Evolutionary conservation across 495 filamentous ascomycete species (phyloP).

Genomic region (Xylaria cubensis): DNA sequence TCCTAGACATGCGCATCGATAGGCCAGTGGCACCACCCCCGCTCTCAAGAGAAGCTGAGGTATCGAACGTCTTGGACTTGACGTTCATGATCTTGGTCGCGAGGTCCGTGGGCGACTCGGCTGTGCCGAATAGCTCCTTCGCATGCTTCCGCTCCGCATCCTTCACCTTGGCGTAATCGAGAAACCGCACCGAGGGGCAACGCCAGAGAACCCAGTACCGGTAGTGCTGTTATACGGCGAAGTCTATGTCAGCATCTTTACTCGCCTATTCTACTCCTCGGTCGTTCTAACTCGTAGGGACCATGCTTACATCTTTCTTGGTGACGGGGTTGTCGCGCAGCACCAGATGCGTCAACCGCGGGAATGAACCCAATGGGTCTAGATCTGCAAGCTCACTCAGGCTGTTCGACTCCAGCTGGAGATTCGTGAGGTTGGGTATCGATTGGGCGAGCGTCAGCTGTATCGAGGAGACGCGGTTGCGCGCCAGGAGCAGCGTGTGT

Average conservation of each 20-base stretch:
- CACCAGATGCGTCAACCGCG: constrained; percentile 75
- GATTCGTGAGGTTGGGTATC: constrained; percentile 76
- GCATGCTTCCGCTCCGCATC: constrained; percentile 79
- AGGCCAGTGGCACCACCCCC: constrained; percentile 47
- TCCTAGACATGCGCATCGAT: constrained; percentile 69
- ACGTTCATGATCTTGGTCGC: constrained; percentile 88
- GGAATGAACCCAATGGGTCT: constrained; percentile 76
- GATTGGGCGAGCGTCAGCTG: constrained; percentile 74
- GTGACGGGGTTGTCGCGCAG: constrained; percentile 88
- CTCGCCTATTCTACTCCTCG: background rate
- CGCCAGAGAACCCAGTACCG: constrained; percentile 90
- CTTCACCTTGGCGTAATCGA: constrained; percentile 93
- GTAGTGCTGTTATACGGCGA: constrained; percentile 69
- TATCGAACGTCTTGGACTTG: constrained; percentile 84
- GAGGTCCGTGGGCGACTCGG: constrained; percentile 75
- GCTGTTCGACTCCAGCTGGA: constrained; percentile 81
- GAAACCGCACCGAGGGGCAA: constrained; percentile 81
- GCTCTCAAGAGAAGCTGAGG: constrained; percentile 53
- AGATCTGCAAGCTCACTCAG: constrained; percentile 83
- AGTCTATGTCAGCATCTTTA: background rate
- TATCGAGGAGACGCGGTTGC: constrained; percentile 84
- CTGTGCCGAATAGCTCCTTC: constrained; percentile 80
- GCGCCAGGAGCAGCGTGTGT: constrained; percentile 82
- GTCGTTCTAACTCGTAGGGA: background rate
- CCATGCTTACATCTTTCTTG: constrained; percentile 79